Conservation (phyloP, 306 rosid species). For the Notholithocarpus densiflorus region DNA sequence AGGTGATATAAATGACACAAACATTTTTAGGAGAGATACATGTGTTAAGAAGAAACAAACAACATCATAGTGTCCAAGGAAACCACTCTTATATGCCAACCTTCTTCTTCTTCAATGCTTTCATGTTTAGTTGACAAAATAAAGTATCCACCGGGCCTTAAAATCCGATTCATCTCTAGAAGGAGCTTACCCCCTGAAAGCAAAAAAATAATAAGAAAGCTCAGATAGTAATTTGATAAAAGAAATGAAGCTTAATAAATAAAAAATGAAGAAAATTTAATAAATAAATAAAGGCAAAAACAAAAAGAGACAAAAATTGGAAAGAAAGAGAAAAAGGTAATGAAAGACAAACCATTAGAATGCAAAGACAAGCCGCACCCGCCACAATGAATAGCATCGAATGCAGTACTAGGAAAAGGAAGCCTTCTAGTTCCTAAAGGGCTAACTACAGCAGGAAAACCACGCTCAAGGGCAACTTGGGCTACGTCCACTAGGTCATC, state of each 20-base stretch:
- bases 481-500: constrained; percentile 84
- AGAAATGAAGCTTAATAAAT: constrained; percentile 6
- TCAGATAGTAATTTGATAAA: constrained; percentile 4
- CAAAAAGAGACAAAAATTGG: background rate
- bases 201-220: constrained; percentile 1
- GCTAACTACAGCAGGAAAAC: constrained; percentile 74
- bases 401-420: constrained; percentile 85
- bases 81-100: constrained; percentile 33
- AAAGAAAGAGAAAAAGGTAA: background rate
- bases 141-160: constrained; percentile 88
- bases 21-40: no score
- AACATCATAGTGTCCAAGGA: background rate
- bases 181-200: constrained; percentile 81
- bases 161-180: constrained; percentile 86
- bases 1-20: background rate
- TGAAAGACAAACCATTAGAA: constrained; percentile 60
- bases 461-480: constrained; percentile 90
- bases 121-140: constrained; percentile 77
- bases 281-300: no score
- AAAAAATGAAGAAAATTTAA: background rate
- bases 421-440: constrained; percentile 72
- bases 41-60: background rate
- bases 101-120: constrained; percentile 86
- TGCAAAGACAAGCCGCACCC: constrained; percentile 80
- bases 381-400: constrained; percentile 85